These are phyloP conservation scores for Fusarium succisae DNA, from an alignment of 2,329 filamentous ascomycete species.

Conservation along the genomic window DNA sequence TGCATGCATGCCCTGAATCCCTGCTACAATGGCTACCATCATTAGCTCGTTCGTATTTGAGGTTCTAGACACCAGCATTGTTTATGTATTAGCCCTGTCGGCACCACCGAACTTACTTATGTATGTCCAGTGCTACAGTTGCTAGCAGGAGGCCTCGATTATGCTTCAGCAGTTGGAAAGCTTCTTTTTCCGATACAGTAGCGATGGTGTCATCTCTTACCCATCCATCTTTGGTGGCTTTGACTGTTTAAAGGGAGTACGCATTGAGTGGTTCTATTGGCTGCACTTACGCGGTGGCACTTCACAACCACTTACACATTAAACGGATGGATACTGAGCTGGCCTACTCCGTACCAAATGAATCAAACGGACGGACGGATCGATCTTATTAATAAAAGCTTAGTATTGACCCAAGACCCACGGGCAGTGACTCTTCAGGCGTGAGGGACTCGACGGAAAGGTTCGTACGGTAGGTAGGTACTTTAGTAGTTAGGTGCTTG, in stretches of 20 bases:
- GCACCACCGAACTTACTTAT: constrained; percentile 4
- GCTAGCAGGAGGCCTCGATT: background rate
- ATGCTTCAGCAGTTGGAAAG: background rate
- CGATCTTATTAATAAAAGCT: background rate
- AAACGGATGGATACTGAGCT: background rate
- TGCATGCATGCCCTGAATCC: background rate
- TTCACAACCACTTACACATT: background rate
- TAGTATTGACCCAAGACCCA: background rate
- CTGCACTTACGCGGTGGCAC: background rate
- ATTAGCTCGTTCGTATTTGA: constrained; percentile 10
- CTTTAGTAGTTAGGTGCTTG: background rate
- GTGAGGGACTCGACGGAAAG: background rate
- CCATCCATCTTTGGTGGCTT: background rate
- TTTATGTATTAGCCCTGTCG: background rate
- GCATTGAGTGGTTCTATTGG: background rate
- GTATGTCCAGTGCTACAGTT: background rate
- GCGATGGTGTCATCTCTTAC: background rate
- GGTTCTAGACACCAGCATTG: background rate
- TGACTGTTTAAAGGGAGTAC: background rate
- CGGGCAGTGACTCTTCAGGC: constrained; percentile 27
- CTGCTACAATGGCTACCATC: background rate
- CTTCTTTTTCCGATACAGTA: background rate
- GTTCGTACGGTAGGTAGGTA: background rate
- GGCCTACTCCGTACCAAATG: no score
- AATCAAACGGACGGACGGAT: background rate